Percentiles rank a stretch among this genome's conserved stretches.
These are phyloP conservation scores for Exobasidium cylindrosporum DNA, from an alignment of 1,284 basidiomycete species.

Conservation along the genomic window DNA sequence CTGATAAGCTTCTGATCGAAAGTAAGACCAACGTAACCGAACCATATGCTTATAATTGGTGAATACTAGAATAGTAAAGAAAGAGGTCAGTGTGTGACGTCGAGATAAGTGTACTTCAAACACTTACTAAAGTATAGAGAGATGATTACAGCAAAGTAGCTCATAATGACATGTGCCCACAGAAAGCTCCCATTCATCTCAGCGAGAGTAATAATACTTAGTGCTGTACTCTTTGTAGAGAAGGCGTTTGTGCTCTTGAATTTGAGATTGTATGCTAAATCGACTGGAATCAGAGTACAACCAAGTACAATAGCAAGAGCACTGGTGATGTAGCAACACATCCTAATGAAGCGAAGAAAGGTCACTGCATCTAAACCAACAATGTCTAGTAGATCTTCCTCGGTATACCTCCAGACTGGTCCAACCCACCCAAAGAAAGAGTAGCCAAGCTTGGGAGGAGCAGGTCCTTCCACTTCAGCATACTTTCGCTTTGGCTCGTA, in stretches of 20 bases:
- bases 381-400: conserved; percentile 82
- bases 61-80: conserved; percentile 22
- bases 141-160: conserved; percentile 46
- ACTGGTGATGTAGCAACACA: conserved; percentile 63
- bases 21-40: conserved; percentile 43
- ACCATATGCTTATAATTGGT: conserved; percentile 48
- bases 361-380: conserved; percentile 85
- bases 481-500: conserved; percentile 84
- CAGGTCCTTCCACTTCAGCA: conserved; percentile 64
- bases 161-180: conserved; percentile 53
- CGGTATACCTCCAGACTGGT: conserved; percentile 77
- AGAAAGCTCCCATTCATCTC: conserved; percentile 42
- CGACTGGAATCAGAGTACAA: conserved; percentile 75
- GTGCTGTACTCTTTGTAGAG: conserved; percentile 19
- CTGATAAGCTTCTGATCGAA: conserved; percentile 50
- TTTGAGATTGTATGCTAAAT: conserved; percentile 56
- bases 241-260: conserved; percentile 21
- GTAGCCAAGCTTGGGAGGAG: conserved; percentile 13
- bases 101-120: conserved; percentile 10
- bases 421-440: conserved; percentile 64
- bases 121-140: conserved; percentile 28
- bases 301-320: conserved; percentile 62
- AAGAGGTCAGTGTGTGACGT: conserved; percentile 1
- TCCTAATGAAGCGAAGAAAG: conserved; percentile 84
- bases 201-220: conserved; percentile 38